These are phyloP conservation scores for Helotiales sp. DNA, from an alignment of 2,329 filamentous ascomycete genomes.

Conservation along the genomic window DNA sequence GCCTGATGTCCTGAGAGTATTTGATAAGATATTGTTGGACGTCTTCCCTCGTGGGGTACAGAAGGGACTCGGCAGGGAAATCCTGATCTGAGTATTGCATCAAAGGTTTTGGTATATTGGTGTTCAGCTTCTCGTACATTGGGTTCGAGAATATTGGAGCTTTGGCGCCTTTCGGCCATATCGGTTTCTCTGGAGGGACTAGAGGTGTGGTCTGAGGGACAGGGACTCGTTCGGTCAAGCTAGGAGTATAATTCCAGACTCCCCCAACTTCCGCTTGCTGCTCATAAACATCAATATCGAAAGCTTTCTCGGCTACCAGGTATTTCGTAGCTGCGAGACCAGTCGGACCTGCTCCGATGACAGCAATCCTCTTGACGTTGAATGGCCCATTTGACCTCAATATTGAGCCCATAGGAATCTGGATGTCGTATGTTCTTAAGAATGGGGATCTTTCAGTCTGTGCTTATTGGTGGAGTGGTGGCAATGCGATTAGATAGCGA, in stretches of 20 bases:
- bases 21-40: slow-evolving; percentile 73
- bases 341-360: slow-evolving; percentile 81
- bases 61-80: slow-evolving; percentile 62
- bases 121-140: slow-evolving; percentile 79
- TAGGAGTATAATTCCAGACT: slow-evolving; percentile 75
- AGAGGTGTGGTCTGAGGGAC: slow-evolving; percentile 71
- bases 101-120: slow-evolving; percentile 79
- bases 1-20: slow-evolving; percentile 64
- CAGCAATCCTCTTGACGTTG: slow-evolving; percentile 61
- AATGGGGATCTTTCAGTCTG: too few relatives aligned
- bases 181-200: slow-evolving; percentile 62
- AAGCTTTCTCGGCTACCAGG: slow-evolving; percentile 68
- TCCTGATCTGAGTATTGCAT: slow-evolving; percentile 77
- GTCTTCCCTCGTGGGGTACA: slow-evolving; percentile 72
- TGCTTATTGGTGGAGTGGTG: too few relatives aligned
- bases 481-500: too few relatives aligned
- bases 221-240: slow-evolving; percentile 45
- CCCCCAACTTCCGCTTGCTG: slow-evolving; percentile 77
- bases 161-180: slow-evolving; percentile 43
- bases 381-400: slow-evolving; percentile 19
- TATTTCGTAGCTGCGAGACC: slow-evolving; percentile 82
- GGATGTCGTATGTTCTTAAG: not conserved
- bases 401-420: slow-evolving; percentile 27
- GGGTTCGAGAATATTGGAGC: slow-evolving; percentile 71
- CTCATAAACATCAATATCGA: slow-evolving; percentile 77